Percentiles rank a stretch among this genome's conserved stretches.
Conservation (phyloP, 768 basidiomycete genomes). For the Tylopilus cervinicoccineus region DNA sequence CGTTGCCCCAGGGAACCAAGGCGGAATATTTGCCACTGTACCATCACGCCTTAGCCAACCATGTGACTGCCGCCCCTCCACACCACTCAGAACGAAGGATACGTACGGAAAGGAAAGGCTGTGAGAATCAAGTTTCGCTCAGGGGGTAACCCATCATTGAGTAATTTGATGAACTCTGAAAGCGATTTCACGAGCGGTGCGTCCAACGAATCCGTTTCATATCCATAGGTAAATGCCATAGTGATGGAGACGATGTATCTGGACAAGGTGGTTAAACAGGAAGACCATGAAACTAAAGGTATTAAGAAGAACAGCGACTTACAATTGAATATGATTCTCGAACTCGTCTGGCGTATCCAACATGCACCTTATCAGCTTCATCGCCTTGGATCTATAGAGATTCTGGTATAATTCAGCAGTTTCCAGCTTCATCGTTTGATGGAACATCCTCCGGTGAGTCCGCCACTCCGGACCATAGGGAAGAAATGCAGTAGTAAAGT, state of each 20-base stretch:
- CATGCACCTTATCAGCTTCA: conserved; percentile 16
- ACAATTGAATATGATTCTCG: conserved; percentile 25
- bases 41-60: conserved; percentile 1
- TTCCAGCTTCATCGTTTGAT: conserved; percentile 25
- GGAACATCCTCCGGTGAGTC: conserved; percentile 26
- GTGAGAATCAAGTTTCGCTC: conserved; percentile 27
- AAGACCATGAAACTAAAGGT: neutral
- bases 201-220: conserved; percentile 24
- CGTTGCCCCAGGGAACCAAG: conserved; percentile 29
- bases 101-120: conserved; percentile 29
- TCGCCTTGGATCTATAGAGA: conserved; percentile 22
- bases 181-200: conserved; percentile 25
- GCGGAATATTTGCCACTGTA: conserved; percentile 25
- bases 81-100: neutral
- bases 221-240: conserved; percentile 30
- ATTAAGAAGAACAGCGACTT: neutral
- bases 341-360: conserved; percentile 23
- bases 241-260: conserved; percentile 32
- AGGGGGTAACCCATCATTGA: conserved; percentile 23
- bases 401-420: conserved; percentile 15
- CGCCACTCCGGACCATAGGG: conserved; percentile 27
- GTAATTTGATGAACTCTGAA: conserved; percentile 18
- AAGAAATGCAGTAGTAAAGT: conserved; percentile 28
- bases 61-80: neutral
- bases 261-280: neutral